These are phyloP conservation scores for Exophiala aquamarina DNA, from an alignment of 2,329 filamentous ascomycete genomes.

Conservation along the genomic window DNA sequence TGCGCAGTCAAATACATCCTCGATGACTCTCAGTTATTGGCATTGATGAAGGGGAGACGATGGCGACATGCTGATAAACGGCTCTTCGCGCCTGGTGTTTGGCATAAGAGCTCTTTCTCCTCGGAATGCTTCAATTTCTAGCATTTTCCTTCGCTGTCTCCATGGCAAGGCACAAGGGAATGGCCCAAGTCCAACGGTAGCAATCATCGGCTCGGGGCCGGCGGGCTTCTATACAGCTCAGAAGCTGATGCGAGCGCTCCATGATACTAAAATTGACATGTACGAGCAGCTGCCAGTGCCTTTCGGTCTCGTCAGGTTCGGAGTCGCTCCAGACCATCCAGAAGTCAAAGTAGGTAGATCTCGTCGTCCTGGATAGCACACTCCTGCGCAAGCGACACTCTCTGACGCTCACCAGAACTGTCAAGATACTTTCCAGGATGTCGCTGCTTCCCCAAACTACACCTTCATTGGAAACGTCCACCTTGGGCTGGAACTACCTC, in stretches of 20 bases:
- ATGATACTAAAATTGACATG: slow-evolving; percentile 81
- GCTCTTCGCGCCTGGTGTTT: not conserved
- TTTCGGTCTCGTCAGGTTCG: slow-evolving; percentile 87
- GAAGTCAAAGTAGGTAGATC: slow-evolving; percentile 78
- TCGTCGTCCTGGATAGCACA: not conserved
- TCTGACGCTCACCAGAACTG: slow-evolving; percentile 66
- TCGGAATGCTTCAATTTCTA: not conserved
- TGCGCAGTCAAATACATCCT: too few species aligned
- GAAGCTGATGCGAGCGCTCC: slow-evolving; percentile 73
- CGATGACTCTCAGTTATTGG: not conserved
- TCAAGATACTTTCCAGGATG: slow-evolving; percentile 87
- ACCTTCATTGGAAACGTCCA: slow-evolving; percentile 88
- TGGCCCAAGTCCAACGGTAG: slow-evolving; percentile 68
- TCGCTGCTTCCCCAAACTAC: slow-evolving; percentile 78
- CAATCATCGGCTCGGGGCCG: slow-evolving; percentile 88
- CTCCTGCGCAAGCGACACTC: not conserved
- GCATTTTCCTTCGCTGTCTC: not conserved
- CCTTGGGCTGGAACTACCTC: slow-evolving; percentile 68
- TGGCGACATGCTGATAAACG: not conserved
- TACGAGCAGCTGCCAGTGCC: slow-evolving; percentile 92
- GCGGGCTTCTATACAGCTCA: slow-evolving; percentile 95
- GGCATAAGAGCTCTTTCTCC: not conserved
- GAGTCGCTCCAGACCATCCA: slow-evolving; percentile 96
- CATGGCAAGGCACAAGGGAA: slow-evolving; percentile 15
- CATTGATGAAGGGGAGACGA: not conserved